Percentiles rank a stretch among this genome's conserved stretches.
Conservation (phyloP, 2,329 filamentous ascomycete species). For the Penicillium sp. region DNA sequence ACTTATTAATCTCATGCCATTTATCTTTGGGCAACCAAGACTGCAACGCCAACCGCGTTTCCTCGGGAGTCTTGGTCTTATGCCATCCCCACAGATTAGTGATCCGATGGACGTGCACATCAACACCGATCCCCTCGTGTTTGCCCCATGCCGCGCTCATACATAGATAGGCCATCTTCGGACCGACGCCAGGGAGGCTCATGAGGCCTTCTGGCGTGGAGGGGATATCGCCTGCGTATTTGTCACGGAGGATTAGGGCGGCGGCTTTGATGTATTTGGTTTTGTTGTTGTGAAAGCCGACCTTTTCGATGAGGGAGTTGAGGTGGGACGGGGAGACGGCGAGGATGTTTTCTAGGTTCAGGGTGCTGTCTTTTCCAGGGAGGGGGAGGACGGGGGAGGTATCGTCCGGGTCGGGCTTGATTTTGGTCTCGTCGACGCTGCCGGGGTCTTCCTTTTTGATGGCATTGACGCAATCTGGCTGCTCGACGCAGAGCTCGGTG, state of each 20-base stretch:
- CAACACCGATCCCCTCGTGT: constrained; percentile 81
- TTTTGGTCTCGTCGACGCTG: constrained; percentile 17
- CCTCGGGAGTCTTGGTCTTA: constrained; percentile 76
- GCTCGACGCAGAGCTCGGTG: constrained; percentile 61
- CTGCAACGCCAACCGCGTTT: constrained; percentile 74
- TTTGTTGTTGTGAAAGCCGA: constrained; percentile 95
- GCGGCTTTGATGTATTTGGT: constrained; percentile 78
- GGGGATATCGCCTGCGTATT: constrained; percentile 76
- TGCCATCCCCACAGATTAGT: constrained; percentile 95
- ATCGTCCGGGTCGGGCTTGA: constrained; percentile 26
- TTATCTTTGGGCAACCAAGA: constrained; percentile 79
- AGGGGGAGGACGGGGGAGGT: constrained; percentile 27
- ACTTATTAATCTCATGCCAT: constrained; percentile 90
- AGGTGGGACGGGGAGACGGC: constrained; percentile 66
- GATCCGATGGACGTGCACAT: constrained; percentile 93
- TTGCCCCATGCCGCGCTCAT: constrained; percentile 74
- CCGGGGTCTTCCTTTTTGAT: constrained; percentile 8
- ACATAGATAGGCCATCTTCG: constrained; percentile 92
- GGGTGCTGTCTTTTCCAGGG: constrained; percentile 42
- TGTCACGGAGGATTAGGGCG: constrained; percentile 71
- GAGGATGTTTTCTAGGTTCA: constrained; percentile 78
- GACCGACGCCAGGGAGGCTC: constrained; percentile 81
- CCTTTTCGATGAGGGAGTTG: constrained; percentile 76
- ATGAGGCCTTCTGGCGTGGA: constrained; percentile 73
- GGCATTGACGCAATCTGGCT: constrained; percentile 8